Percentiles rank a stretch among this genome's conserved stretches.
phyloP scores from a whole-genome alignment of 768 basidiomycete species.

The Pleurotus giganteus region DNA sequence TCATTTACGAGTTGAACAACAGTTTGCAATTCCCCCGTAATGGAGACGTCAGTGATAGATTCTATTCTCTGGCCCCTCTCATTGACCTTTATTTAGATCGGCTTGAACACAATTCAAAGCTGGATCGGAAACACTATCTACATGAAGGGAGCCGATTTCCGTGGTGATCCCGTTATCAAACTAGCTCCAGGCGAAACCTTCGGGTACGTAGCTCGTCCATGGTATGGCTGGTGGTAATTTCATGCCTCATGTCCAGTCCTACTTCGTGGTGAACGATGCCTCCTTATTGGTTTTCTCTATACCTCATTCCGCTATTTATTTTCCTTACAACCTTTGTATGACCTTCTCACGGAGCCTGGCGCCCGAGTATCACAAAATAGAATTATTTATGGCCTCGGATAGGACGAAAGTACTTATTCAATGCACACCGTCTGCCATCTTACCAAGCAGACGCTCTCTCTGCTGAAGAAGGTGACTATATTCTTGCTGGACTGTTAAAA shows the following conservation, averaged over 20 bases:
- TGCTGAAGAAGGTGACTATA: slow-evolving; percentile 46
- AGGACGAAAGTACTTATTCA: too few species aligned
- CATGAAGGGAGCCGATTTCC: slow-evolving; percentile 23
- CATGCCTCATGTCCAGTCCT: not conserved
- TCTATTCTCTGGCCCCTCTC: not conserved
- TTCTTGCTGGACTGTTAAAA: slow-evolving; percentile 37
- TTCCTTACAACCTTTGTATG: too few species aligned
- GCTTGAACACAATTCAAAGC: slow-evolving; percentile 21
- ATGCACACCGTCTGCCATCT: slow-evolving; percentile 42
- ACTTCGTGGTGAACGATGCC: not conserved
- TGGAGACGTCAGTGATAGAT: slow-evolving; percentile 24
- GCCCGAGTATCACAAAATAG: too few species aligned
- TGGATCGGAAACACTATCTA: slow-evolving; percentile 36
- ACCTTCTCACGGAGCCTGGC: too few species aligned
- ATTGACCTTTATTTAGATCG: slow-evolving; percentile 30
- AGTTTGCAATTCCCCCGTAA: slow-evolving; percentile 38
- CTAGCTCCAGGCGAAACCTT: slow-evolving; percentile 29
- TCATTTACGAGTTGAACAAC: not conserved
- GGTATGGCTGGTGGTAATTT: not conserved
- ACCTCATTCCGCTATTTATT: not conserved
- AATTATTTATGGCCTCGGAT: too few species aligned
- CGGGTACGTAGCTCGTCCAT: slow-evolving; percentile 22
- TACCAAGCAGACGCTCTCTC: slow-evolving; percentile 42
- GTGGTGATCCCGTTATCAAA: slow-evolving; percentile 23
- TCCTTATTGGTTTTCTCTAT: not conserved